Base-by-base conservation (phyloP, 2,329 filamentous ascomycete species). In the Diaporthe citrichinensis region DNA sequence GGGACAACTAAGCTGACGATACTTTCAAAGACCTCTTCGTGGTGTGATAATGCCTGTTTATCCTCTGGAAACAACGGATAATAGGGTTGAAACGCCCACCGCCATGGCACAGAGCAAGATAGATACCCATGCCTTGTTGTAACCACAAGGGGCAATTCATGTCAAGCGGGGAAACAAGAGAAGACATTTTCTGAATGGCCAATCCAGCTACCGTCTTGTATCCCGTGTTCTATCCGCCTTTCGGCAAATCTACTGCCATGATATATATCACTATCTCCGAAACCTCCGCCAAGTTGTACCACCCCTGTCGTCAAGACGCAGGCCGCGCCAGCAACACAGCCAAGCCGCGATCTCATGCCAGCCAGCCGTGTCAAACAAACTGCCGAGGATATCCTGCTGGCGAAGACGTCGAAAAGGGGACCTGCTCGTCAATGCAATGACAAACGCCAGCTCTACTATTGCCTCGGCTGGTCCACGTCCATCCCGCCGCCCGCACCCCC, bases 401-500 rank as follows among this genome's bases (percentile, higher is more conserved):
- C 61, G 46, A 72, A 36, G 46, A 20, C 9, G 20, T 58, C 55
- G 4, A 73, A n/a, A 28, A 69, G 4, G 51, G 46, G 41, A 36
- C 59, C 62, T 68, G 71, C 62, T 28, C 28, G 62, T 67, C 73
- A 57, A 62, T 51, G 46, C 28, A 55, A 53, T 39, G 31, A n/a
- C 44, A 51, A 36, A 4, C 4, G 17, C 9, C 5, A 20, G 31
- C 15, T 46, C 12, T 74, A 34, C 12, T 73, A 25, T 14, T 28
- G 46, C 41, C 17, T 25, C 25, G 20, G 23, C 67, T 74, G 67
- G 41, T 80, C 79, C 79, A 80, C 83, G 76, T 61, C 77, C 83
- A 78, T 82, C 75, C 78, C 77, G 53, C 73, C 77, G 10, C 73
- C 77, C 14, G 15, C 34, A 28, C 78, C 77, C 31, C 80, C 79